A percentile compares a stretch with the other conserved stretches of the same genome.
phyloP scores from a whole-genome alignment of 2,329 filamentous ascomycete species.

The Aaosphaeria arxii region DNA sequence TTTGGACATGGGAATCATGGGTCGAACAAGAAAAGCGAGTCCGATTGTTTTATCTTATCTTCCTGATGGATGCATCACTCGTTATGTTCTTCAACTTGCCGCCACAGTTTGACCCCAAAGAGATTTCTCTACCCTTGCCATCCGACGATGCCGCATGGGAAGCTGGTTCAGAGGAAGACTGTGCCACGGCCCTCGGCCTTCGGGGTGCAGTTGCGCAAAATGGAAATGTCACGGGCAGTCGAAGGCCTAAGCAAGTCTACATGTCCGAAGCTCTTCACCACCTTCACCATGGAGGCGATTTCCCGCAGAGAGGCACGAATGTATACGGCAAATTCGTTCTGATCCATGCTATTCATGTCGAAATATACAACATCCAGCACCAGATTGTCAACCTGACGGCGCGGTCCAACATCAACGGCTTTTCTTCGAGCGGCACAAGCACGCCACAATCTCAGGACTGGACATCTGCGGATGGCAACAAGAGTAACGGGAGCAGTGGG shows the following conservation, averaged over 20 bases:
- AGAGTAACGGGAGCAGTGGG: slow-evolving; percentile 29
- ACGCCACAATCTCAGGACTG: slow-evolving; percentile 62
- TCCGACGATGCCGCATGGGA: slow-evolving; percentile 74
- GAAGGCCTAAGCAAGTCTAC: slow-evolving; percentile 62
- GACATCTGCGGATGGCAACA: slow-evolving; percentile 45
- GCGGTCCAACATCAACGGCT: slow-evolving; percentile 19
- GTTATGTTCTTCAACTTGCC: slow-evolving; percentile 70
- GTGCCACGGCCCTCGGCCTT: slow-evolving; percentile 64
- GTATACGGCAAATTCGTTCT: slow-evolving; percentile 72
- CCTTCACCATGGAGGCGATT: slow-evolving; percentile 57
- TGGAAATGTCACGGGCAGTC: slow-evolving; percentile 62
- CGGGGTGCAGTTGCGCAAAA: slow-evolving; percentile 55
- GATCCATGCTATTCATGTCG: slow-evolving; percentile 64
- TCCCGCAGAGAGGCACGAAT: slow-evolving; percentile 66
- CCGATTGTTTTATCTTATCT: slow-evolving; percentile 63
- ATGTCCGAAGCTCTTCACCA: slow-evolving; percentile 61
- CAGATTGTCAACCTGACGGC: slow-evolving; percentile 27
- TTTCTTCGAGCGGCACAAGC: slow-evolving; percentile 45
- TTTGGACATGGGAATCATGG: slow-evolving; percentile 67
- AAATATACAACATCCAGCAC: slow-evolving; percentile 56
- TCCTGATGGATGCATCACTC: slow-evolving; percentile 62
- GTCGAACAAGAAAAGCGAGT: slow-evolving; percentile 68
- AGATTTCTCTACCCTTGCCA: slow-evolving; percentile 66
- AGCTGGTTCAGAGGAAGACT: slow-evolving; percentile 57
- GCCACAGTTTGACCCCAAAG: slow-evolving; percentile 61